Conservation (phyloP, 129 eudicot genomes). For the Lactuca sativa region DNA sequence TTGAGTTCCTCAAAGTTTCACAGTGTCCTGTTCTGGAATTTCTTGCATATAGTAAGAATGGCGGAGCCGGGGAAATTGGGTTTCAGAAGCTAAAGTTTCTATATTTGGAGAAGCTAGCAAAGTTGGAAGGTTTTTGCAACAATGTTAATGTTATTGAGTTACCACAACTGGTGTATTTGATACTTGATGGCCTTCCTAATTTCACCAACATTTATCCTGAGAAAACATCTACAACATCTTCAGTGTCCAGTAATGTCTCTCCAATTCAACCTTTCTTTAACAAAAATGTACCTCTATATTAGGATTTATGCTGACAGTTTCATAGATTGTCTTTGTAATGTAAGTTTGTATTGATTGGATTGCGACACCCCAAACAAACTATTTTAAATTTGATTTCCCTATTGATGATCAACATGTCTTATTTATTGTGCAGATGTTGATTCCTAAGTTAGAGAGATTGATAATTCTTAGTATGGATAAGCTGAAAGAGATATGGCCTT, state of each 20-base stretch:
- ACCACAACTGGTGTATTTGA: not conserved
- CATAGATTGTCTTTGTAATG: too few species aligned
- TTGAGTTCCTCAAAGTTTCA: not conserved
- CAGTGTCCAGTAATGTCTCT: not conserved
- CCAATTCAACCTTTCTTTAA: not conserved
- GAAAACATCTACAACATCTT: too few species aligned
- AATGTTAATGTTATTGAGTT: not conserved
- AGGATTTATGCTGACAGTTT: too few species aligned
- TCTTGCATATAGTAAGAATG: not conserved
- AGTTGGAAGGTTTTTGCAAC: not conserved
- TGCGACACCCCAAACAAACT: too few species aligned
- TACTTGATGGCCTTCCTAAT: conserved; percentile 7
- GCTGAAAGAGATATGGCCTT: too few species aligned
- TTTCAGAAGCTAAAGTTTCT: conserved; percentile 1
- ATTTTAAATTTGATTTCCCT: too few species aligned
- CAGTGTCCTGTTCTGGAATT: not conserved
- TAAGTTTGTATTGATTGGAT: too few species aligned
- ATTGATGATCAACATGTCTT: not conserved
- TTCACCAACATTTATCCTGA: conserved; percentile 14
- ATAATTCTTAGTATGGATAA: not conserved
- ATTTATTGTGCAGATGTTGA: not conserved
- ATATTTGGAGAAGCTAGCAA: not conserved
- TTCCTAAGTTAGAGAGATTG: not conserved
- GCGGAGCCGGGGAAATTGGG: not conserved
- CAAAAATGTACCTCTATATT: not conserved